A percentile compares a stretch with the other conserved stretches of the same genome.
Evolutionary conservation across 78 protist genomes (phyloP).

Genomic region (Protostelium mycophagum): DNA sequence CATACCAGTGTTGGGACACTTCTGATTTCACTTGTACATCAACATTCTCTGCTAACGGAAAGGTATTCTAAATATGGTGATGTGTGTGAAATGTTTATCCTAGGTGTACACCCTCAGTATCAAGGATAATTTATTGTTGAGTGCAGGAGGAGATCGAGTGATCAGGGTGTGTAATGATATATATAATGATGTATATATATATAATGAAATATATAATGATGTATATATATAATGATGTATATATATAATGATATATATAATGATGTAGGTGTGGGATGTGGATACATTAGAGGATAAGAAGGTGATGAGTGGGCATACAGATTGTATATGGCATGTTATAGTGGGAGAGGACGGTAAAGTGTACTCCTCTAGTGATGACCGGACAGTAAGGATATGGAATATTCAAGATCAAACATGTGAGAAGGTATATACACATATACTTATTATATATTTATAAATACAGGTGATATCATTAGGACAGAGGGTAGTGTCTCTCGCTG

Average conservation of each 20-base stretch:
- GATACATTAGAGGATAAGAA: not conserved
- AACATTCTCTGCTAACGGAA: not conserved
- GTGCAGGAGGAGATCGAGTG: conserved; percentile 22
- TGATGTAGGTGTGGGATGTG: not conserved
- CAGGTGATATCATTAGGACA: not conserved
- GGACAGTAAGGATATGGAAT: conserved; percentile 24
- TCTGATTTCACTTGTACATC: not conserved
- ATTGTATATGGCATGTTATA: not conserved
- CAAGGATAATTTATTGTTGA: conserved; percentile 8
- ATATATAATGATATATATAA: not conserved
- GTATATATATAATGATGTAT: too few species aligned
- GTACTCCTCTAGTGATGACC: not conserved
- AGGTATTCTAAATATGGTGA: not conserved
- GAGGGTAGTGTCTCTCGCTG: conserved; percentile 36
- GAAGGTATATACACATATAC: not conserved
- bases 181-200: too few species aligned
- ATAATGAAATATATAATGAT: too few species aligned
- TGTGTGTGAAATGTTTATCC: not conserved
- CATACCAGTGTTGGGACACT: not conserved
- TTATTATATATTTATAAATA: not conserved
- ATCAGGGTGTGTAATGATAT: not conserved
- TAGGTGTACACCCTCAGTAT: conserved; percentile 30
- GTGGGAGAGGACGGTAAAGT: not conserved
- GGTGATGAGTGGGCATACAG: not conserved
- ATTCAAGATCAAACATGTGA: conserved; percentile 23